Evolutionary conservation across 441 rosid species (phyloP).

Genomic region (Populus tomentosa): DNA sequence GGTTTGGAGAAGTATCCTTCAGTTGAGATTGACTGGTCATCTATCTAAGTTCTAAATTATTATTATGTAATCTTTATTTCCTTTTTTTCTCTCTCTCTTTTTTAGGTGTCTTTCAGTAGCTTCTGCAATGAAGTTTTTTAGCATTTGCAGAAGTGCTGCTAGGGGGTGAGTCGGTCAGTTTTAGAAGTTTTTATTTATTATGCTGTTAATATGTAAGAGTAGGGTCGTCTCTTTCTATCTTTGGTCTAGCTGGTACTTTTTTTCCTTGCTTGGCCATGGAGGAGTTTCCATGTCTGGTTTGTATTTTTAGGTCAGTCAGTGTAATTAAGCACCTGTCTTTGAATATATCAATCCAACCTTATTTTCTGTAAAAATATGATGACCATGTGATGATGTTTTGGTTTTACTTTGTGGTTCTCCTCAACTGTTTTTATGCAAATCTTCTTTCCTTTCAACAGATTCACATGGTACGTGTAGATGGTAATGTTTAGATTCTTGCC

Average conservation of each 20-base stretch:
- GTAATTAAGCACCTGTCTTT: conserved; percentile 15
- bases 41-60: conserved; percentile 31
- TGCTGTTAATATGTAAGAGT: conserved; percentile 10
- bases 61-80: conserved; percentile 3
- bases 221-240: conserved; percentile 7
- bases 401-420: neutral
- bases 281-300: conserved; percentile 17
- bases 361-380: neutral
- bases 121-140: conserved; percentile 56
- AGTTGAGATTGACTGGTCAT: conserved; percentile 81
- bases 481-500: neutral
- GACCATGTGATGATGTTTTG: neutral
- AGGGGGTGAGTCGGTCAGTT: neutral
- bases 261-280: conserved; percentile 27
- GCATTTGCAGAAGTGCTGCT: conserved; percentile 40
- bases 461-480: neutral
- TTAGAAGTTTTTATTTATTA: neutral
- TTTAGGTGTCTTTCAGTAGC: conserved; percentile 17
- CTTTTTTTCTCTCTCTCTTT: neutral
- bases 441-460: neutral
- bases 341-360: conserved; percentile 9
- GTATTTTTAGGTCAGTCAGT: conserved; percentile 4
- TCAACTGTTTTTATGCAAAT: neutral
- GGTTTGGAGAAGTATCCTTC: conserved; percentile 68
- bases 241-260: conserved; percentile 42